Conservation (phyloP, 345 rosid species). For the Clarkia xantiana region DNA sequence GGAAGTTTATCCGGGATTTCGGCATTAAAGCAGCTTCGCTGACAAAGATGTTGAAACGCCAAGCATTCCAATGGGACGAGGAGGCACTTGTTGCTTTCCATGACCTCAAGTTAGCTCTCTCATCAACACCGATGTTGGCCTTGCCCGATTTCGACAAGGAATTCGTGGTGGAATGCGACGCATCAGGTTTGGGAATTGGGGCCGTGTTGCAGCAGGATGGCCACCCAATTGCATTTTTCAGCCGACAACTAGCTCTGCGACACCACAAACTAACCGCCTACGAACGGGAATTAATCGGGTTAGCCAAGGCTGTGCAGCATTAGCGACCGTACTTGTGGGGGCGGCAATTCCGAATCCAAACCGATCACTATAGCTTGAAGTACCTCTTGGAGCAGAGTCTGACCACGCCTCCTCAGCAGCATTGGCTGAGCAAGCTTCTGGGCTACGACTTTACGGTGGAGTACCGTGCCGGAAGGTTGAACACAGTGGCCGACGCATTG, state of each 20-base stretch:
- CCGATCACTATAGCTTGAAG: conserved; percentile 3
- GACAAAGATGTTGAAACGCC: neutral
- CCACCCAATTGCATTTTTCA: no score
- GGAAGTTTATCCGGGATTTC: neutral
- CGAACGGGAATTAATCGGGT: no score
- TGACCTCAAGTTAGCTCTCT: neutral
- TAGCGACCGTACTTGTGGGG: no score
- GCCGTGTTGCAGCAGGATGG: no score
- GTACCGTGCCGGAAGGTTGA: no score
- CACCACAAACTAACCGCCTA: no score
- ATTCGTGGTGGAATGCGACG: no score
- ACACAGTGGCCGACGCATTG: no score
- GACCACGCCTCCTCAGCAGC: neutral
- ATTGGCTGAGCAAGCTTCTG: conserved; percentile 1
- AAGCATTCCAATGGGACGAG: no score
- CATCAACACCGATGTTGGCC: neutral
- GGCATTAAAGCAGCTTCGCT: neutral
- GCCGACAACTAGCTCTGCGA: no score
- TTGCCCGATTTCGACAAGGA: conserved; percentile 3
- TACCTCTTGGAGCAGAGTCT: conserved; percentile 3
- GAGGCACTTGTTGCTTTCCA: neutral
- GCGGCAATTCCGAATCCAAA: neutral
- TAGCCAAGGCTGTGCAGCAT: neutral
- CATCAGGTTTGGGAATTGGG: no score
- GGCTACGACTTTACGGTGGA: no score